Base-by-base conservation (phyloP, 768 basidiomycete species). In the Termitomyces sp. region DNA sequence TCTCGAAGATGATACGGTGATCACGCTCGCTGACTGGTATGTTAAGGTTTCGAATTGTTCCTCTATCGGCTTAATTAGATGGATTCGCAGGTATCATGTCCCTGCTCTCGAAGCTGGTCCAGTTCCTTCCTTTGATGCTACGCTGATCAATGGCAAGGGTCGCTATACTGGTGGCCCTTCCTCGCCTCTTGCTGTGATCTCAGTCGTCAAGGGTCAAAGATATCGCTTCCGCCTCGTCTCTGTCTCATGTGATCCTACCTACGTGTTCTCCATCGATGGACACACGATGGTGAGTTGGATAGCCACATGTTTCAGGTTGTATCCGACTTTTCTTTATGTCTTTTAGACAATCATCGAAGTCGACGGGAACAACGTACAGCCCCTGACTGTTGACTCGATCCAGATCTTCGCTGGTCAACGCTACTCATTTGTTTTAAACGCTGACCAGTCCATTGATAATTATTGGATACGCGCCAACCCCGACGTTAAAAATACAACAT, bases 191-290 rank as follows among this genome's bases (percentile, higher is more conserved):
- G 62, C 83, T 0, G 74, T 84, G 3, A 68, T 86, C 57, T 71
- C 72, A 36, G 81, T 86, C 22, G 45, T 64, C 4, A 57, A 52
- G 0, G 74, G 75, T 13, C 68, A 66, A 44, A 73, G 82, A 5
- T 86, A 85, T 61, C 78, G 85, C 16, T 80, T 86, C 69, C 78
- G 85, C 4, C 37, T 87, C 2, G 59, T 86, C 32, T 71, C 74
- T 10, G 74, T 79, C 10, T 80, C 83, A 22, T 86, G 86, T 64
- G 74, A 78, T 51, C 74, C 79, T 2, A 68, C 72, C 58, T 79
- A 68, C 55, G 36, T 55, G 0, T 81, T 83, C 62, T 78, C 79
- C 5, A 78, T 80, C 33, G 74, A 77, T 53, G 69, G 70, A 1
- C 81, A 82, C 54, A 64, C 49, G 5, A 53, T 30, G 43, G 43